phyloP scores from a whole-genome alignment of 257 asterid genomes.

The Scutellaria galericulata region DNA sequence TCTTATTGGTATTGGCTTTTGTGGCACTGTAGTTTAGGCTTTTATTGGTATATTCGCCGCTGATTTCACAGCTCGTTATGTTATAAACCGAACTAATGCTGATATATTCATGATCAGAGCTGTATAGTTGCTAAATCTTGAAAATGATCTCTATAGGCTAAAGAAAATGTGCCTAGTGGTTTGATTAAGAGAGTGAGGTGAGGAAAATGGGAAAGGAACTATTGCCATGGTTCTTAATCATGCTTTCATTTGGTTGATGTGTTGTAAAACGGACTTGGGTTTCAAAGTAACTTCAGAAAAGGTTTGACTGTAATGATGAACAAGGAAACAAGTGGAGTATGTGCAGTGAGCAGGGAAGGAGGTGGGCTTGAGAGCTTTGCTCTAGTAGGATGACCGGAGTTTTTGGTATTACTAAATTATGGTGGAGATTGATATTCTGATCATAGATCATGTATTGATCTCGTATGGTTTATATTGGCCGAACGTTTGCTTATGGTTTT shows the following conservation, averaged over 20 bases:
- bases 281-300: too few species aligned
- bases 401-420: background rate
- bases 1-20: background rate
- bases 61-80: background rate
- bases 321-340: background rate
- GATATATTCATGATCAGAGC: background rate
- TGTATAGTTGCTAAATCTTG: background rate
- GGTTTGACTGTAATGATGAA: too few species aligned
- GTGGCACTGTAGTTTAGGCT: slow-evolving; percentile 16
- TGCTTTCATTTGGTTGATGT: slow-evolving; percentile 2
- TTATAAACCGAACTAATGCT: background rate
- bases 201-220: background rate
- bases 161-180: slow-evolving; percentile 7
- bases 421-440: too few species aligned
- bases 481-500: background rate
- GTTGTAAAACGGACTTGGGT: background rate
- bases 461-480: slow-evolving; percentile 4
- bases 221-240: background rate
- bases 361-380: slow-evolving; percentile 3
- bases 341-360: background rate
- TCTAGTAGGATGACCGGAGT: background rate
- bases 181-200: slow-evolving; percentile 7
- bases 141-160: slow-evolving; percentile 18
- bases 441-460: background rate
- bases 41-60: too few species aligned